Evolutionary conservation across 805 yeast species (phyloP), one percentile per base, ranked within the genome.

Genomic region (Torulaspora delbrueckii): DNA sequence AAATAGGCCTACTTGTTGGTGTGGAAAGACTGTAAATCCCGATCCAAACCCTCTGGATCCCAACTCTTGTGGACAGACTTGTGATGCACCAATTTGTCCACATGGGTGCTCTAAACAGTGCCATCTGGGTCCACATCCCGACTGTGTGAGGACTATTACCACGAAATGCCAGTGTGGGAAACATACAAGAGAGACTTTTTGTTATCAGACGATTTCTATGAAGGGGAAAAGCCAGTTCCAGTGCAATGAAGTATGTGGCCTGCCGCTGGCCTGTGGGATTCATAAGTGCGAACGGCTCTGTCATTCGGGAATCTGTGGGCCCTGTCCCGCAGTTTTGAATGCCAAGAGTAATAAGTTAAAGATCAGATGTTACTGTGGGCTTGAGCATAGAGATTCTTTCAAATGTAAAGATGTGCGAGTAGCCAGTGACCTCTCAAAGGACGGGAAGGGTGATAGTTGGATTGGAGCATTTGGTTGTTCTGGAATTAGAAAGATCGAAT

Each of bases 101-200:
- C 97, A 89, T 60, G 77, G 79, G 2, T 89, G 97, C 59, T 66
- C 85, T 1, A 67, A 80, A 3, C 73, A 75, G 12, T 89, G 97
- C 61, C 97, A 89, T 62, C 91, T 96, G 2, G 97, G 96, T 0
- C 84, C 89, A 1, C 96, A 90, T 64, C 80, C 87, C 0, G 70
- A 71, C 32, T 89, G 97, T 68, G 81, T 84, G 10, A 88, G 95
- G 1, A 66, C 84, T 60, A 88, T 95, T 0, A 65, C 70, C 8
- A 66, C 84, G 69, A 67, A 67, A 32, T 89, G 96, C 65, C 70
- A 72, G 24, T 89, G 97, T 70, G 96, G 96, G 1, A 75, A 74
- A 32, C 71, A 76, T 41, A 62, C 72, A 12, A 76, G 75, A 43
- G 93, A 86, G 58, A 58, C 90, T 84, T n/a, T 87, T 86, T 70